Conservation (phyloP, 257 asterid species). For the Petunia axillaris region DNA sequence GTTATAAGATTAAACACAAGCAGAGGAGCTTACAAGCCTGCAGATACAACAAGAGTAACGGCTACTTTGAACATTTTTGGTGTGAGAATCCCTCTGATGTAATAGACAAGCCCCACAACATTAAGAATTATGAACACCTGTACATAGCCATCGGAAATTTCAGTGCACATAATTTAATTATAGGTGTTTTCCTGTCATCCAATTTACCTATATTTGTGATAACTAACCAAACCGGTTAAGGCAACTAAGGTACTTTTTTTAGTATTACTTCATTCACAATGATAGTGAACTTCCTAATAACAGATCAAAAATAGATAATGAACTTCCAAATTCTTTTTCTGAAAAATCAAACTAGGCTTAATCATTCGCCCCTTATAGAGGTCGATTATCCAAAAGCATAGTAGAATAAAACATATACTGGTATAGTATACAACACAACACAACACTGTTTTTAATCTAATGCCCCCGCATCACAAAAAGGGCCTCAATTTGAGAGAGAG, state of each 20-base stretch:
- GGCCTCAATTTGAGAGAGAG: neutral
- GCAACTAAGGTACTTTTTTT: neutral
- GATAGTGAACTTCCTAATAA: no score
- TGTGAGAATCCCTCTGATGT: constrained; percentile 86
- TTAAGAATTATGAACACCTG: constrained; percentile 93
- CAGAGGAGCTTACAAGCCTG: constrained; percentile 75
- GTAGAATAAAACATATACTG: neutral
- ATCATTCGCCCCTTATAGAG: neutral
- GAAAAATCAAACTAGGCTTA: neutral
- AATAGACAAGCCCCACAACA: constrained; percentile 90
- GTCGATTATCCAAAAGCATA: neutral
- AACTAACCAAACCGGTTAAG: neutral
- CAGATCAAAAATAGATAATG: no score
- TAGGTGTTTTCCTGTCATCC: neutral
- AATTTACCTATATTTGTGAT: no score
- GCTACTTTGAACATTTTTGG: constrained; percentile 98
- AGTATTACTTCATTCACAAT: neutral
- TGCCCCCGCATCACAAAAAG: constrained; percentile 9
- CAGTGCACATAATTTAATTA: no score
- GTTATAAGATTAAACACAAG: no score
- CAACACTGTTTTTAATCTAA: neutral
- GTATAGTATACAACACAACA: neutral
- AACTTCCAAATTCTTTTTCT: constrained; percentile 1
- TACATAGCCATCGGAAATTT: constrained; percentile 32
- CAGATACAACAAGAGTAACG: constrained; percentile 81